A percentile compares a stretch with the other conserved stretches of the same genome.
Conservation (phyloP, 257 asterid species). For the Solanum verrucosum region DNA sequence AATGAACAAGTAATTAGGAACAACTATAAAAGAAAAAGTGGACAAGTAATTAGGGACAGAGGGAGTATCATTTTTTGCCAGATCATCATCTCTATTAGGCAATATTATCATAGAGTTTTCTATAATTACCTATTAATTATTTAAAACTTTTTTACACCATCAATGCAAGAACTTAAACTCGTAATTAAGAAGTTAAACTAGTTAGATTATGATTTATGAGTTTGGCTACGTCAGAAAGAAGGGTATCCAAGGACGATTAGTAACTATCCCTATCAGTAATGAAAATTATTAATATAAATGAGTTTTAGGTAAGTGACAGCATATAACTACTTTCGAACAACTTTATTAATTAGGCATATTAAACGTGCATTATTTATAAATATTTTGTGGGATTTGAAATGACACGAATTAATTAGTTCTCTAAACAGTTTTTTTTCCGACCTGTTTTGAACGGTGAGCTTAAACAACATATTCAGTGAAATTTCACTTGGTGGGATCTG, state of each 20-base stretch:
- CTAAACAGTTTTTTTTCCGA: not conserved
- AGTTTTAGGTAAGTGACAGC: constrained; percentile 21
- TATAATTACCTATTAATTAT: not conserved
- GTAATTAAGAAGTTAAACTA: not conserved
- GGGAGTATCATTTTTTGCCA: not conserved
- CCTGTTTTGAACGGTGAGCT: constrained; percentile 17
- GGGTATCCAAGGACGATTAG: constrained; percentile 37
- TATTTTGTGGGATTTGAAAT: not conserved
- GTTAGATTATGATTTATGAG: not conserved
- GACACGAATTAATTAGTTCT: not conserved
- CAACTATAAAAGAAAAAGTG: too few species aligned
- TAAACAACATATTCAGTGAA: not conserved
- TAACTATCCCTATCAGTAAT: constrained; percentile 2
- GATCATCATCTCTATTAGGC: not conserved
- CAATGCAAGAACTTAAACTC: not conserved
- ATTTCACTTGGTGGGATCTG: too few species aligned
- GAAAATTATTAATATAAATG: not conserved
- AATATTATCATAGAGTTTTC: not conserved
- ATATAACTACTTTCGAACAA: constrained; percentile 17
- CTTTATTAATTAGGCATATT: not conserved
- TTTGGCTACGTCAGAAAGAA: constrained; percentile 2
- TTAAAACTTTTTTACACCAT: not conserved
- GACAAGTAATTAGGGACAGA: too few species aligned
- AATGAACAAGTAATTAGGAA: too few species aligned
- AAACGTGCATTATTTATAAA: not conserved